Evolutionary conservation across 345 rosid species (phyloP), one percentile per base, ranked within the genome.

Genomic region (Arabidopsis suecica): DNA sequence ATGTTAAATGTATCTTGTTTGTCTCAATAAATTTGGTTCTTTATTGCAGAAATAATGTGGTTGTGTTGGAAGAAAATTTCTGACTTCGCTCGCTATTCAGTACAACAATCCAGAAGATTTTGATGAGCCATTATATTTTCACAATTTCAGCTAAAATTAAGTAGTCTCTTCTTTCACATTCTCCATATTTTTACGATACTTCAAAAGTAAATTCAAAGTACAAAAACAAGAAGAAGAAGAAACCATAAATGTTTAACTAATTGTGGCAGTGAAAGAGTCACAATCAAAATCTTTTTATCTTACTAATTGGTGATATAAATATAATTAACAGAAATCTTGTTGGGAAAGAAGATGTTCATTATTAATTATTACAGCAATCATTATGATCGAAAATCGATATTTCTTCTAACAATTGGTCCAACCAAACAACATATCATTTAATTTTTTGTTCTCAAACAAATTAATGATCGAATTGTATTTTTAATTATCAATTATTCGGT

Each of bases 351-450:
- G 57, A 70, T 63, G 66, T 28, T 25, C 18, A 62, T 54, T 18
- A 63, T 63, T 64, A 69, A 63, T 70, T 64, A 69, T 63, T 28
- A 77, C 23, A 77, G 12, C 76, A 77, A 77, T 65, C 76, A 77
- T 77, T 71, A 48, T 32, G 32, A 71, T 71, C 38, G 72, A 40
- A 69, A 37, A 64, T 57, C 30, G 76, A 71, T 48, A 6, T 77
- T 47, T 47, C 76, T 77, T 9, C n/a, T 16, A 70, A 45, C 38
- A 48, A 70, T 56, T 71, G 80, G 80, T 56, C 67, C 80, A 77
- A 71, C 72, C 23, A 32, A 70, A 30, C 22, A 77, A 36, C 50
- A 69, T 50, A 5, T 61, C 75, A 76, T 64, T 77, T 7, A 69
- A 20, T 22, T n/a, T 28, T 34, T 36, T 54, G 55, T 9, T 58